Evolutionary conservation across 345 rosid genomes (phyloP).

Genomic region (Arabis hirsuta): DNA sequence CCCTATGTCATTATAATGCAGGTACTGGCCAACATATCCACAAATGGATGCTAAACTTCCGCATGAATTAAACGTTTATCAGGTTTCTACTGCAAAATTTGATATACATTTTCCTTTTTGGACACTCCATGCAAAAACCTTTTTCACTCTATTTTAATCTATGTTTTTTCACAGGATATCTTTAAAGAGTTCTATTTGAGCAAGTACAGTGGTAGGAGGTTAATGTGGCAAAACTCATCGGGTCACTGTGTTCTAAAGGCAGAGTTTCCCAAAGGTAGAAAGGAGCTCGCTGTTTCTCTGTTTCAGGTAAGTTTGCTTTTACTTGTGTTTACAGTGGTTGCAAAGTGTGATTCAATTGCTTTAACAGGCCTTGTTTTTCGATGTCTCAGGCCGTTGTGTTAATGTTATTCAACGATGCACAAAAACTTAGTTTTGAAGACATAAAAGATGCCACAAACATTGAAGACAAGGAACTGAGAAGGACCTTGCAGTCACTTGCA

Average conservation of each 20-base stretch:
- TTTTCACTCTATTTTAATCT: constrained; percentile 16
- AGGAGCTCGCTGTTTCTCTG: constrained; percentile 91
- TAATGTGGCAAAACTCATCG: constrained; percentile 95
- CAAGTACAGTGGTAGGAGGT: constrained; percentile 89
- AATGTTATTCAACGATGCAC: constrained; percentile 90
- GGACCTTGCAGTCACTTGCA: constrained; percentile 91
- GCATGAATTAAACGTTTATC: constrained; percentile 86
- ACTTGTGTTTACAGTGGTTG: constrained; percentile 40
- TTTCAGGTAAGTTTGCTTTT: constrained; percentile 65
- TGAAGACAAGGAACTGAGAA: constrained; percentile 83
- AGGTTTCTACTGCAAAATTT: constrained; percentile 51
- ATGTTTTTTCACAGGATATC: constrained; percentile 60
- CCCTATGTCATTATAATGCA: constrained; percentile 58
- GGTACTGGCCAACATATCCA: constrained; percentile 99
- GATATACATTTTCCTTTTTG: background rate
- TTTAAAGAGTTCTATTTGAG: constrained; percentile 95
- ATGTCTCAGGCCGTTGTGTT: constrained; percentile 72
- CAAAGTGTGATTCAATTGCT: constrained; percentile 20
- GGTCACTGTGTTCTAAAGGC: constrained; percentile 92
- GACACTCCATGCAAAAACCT: constrained; percentile 38
- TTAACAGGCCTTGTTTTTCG: constrained; percentile 19
- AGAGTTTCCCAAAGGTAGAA: constrained; percentile 83
- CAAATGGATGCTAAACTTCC: constrained; percentile 97
- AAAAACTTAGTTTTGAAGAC: constrained; percentile 80
- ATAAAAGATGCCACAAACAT: constrained; percentile 79